Conservation (phyloP, 768 basidiomycete species). For the Leccinum longicurvipes region DNA sequence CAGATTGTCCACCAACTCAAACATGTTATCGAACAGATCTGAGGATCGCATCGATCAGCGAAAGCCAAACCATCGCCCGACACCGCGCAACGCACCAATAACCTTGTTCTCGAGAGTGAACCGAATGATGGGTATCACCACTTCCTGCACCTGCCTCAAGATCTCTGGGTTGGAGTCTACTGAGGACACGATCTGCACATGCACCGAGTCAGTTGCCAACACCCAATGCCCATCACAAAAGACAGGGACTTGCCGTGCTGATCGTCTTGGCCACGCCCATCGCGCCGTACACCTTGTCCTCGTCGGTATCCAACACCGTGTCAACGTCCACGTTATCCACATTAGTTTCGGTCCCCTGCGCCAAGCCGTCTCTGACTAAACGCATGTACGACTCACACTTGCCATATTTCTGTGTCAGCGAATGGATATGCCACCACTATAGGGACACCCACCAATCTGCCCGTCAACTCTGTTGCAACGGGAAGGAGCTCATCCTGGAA, state of each 20-base stretch:
- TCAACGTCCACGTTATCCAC: constrained; percentile 54
- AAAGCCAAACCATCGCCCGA: neutral
- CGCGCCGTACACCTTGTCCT: constrained; percentile 83
- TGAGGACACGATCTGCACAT: constrained; percentile 66
- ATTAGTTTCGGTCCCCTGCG: constrained; percentile 47
- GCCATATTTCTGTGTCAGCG: neutral
- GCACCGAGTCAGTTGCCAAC: neutral
- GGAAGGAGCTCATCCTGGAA: constrained; percentile 84
- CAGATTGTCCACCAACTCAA: constrained; percentile 78
- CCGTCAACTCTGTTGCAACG: constrained; percentile 76
- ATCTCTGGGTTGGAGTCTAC: constrained; percentile 74
- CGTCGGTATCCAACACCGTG: constrained; percentile 55
- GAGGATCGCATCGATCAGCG: neutral
- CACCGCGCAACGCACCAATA: constrained; percentile 49
- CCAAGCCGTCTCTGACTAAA: constrained; percentile 64
- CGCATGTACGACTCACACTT: constrained; percentile 84
- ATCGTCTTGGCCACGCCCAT: constrained; percentile 89
- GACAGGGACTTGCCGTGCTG: constrained; percentile 52
- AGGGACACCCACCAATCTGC: constrained; percentile 58
- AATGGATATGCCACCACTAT: neutral
- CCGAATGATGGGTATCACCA: constrained; percentile 72
- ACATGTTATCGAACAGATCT: constrained; percentile 89
- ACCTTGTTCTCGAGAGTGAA: constrained; percentile 76
- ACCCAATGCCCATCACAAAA: neutral
- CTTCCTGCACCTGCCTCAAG: constrained; percentile 74